These are phyloP conservation scores for Crotalaria pallida DNA, from an alignment of 306 rosid species.

Conservation along the genomic window DNA sequence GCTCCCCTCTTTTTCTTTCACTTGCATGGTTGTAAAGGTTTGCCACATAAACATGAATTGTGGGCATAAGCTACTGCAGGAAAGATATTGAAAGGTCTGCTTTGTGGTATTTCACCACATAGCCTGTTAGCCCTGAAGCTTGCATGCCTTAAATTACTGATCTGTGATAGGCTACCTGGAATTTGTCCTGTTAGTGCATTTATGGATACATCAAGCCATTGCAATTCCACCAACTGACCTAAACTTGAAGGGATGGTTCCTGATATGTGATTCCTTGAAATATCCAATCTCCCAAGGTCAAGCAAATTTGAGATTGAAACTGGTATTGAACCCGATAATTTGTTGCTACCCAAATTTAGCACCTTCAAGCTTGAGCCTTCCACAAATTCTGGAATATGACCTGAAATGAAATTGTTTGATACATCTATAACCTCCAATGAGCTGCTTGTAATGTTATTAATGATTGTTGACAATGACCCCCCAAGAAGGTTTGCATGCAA, in stretches of 20 bases:
- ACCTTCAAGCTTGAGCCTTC: conserved; percentile 61
- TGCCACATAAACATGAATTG: conserved; percentile 85
- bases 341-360: conserved; percentile 63
- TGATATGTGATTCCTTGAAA: conserved; percentile 75
- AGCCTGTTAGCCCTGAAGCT: conserved; percentile 84
- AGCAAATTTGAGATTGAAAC: conserved; percentile 58
- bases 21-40: conserved; percentile 81
- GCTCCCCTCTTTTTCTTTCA: conserved; percentile 24
- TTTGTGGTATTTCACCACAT: conserved; percentile 94
- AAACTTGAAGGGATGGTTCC: conserved; percentile 67
- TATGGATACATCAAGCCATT: conserved; percentile 87
- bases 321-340: conserved; percentile 65
- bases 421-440: conserved; percentile 76
- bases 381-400: conserved; percentile 54
- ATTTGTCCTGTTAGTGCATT: conserved; percentile 70
- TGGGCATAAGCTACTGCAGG: conserved; percentile 81
- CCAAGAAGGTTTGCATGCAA: conserved; percentile 59
- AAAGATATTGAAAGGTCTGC: conserved; percentile 73
- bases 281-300: conserved; percentile 57
- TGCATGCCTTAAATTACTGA: conserved; percentile 59
- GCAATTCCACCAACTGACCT: conserved; percentile 56
- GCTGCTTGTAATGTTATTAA: conserved; percentile 48
- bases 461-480: conserved; percentile 63
- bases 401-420: conserved; percentile 70
- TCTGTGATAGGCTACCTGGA: conserved; percentile 70